Evolutionary conservation across 2,329 filamentous ascomycete species (phyloP).

Genomic region (Trichoderma sp.): DNA sequence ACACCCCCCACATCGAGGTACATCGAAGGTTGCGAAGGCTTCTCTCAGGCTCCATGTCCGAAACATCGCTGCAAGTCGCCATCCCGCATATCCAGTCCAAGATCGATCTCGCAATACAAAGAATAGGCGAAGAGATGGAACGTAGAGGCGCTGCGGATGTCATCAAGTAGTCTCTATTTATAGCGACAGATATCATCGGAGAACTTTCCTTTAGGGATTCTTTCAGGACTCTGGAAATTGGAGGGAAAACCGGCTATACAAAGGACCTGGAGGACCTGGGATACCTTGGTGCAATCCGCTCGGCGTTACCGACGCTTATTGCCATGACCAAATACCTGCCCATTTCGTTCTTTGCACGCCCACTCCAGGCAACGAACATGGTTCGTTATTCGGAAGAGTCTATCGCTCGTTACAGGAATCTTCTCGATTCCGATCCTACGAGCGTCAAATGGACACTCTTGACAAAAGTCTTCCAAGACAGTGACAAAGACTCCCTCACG

Average conservation of each 20-base stretch:
- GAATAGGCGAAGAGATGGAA: conserved; percentile 44
- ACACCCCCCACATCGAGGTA: conserved; percentile 36
- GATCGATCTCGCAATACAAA: conserved; percentile 38
- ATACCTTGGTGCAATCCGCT: conserved; percentile 39
- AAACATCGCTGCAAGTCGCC: conserved; percentile 33
- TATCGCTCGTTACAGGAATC: conserved; percentile 28
- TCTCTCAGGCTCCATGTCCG: conserved; percentile 40
- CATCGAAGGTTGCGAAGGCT: conserved; percentile 42
- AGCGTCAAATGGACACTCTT: conserved; percentile 35
- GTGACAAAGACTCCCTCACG: conserved; percentile 29
- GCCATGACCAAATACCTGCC: background rate
- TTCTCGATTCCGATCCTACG: conserved; percentile 23
- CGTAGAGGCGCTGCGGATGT: conserved; percentile 41
- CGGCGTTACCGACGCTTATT: background rate
- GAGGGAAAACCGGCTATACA: background rate
- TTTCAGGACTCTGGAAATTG: conserved; percentile 43
- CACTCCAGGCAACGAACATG: conserved; percentile 20
- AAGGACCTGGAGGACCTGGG: conserved; percentile 38
- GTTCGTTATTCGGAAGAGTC: conserved; percentile 29
- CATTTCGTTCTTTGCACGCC: background rate
- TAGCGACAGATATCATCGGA: conserved; percentile 53
- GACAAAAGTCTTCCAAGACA: conserved; percentile 36
- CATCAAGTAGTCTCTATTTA: conserved; percentile 52
- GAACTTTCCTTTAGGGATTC: conserved; percentile 55
- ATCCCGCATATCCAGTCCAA: conserved; percentile 35